Base-by-base conservation (phyloP, 331 rosid genomes). In the Arachis monticola region DNA sequence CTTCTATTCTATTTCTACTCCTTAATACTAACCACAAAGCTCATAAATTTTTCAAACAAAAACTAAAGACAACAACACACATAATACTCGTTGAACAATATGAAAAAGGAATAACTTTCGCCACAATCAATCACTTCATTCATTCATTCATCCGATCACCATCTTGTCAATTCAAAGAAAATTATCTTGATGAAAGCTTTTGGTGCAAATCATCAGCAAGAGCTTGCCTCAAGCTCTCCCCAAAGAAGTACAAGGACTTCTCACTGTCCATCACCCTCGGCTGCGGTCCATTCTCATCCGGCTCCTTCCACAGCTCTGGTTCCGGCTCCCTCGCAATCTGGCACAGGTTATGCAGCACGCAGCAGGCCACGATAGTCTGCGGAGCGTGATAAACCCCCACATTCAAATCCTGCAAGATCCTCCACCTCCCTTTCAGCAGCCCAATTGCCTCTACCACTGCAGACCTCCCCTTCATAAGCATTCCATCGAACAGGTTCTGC, bases 241-340 rank as follows among this genome's bases (percentile, higher is more conserved):
- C 96, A 61, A 81, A 85, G 86, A 82, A 92, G 80, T 80, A 83
- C 59, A 86, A 75, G 0, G 93, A 79, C 64, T 88, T 92, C 87
- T 94, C 97, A 2, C 65, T 84, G 66, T 92, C 97, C 6, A 82
- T 83, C 53, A 87, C 85, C 77, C 96, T 79, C 0, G 99, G 93
- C 0, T 80, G 89, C 63, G 75, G 64, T n/a, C 97, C 97, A 67
- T 51, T 74, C 85, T 94, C 99, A 45, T 94, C 97, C 4, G 93
- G 96, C 58, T 88, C 97, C 86, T 88, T 94, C 96, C 90, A 92
- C 0, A 78, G 79, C 72, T 87, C 99, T 0, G 96, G 99, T 51
- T 94, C 97, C 0, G 97, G 99, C n/a, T 94, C 99, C 83, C 96
- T 88, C 0, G 92, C 99, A 81, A 94, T 87, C 77, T 94, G 99